phyloP scores from a whole-genome alignment of 306 rosid species.

The Fagus crenata region DNA sequence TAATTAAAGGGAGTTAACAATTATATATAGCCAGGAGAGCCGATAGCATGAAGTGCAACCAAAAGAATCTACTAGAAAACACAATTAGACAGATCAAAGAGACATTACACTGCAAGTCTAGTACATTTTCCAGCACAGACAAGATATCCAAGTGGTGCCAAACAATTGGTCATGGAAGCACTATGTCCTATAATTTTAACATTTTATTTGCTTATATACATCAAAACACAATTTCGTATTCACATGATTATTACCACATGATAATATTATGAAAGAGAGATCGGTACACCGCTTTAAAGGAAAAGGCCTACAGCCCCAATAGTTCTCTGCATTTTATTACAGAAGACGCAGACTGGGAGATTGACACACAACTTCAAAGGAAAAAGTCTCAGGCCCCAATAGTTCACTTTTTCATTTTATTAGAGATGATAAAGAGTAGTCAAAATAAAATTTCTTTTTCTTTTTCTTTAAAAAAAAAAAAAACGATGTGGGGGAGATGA shows the following conservation, averaged over 20 bases:
- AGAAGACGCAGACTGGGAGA: background rate
- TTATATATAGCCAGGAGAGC: background rate
- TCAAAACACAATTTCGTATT: background rate
- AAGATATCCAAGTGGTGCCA: background rate
- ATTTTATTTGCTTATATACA: background rate
- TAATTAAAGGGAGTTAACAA: background rate
- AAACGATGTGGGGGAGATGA: too few species aligned
- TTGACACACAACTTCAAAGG: background rate
- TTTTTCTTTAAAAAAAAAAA: too few species aligned
- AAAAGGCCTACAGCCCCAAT: background rate
- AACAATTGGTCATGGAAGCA: background rate
- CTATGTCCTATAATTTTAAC: background rate
- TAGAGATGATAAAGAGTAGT: background rate
- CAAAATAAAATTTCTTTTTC: too few species aligned
- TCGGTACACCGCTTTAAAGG: background rate
- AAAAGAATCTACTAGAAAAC: conserved; percentile 21
- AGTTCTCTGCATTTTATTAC: background rate
- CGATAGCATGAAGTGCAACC: background rate
- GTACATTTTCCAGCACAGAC: background rate
- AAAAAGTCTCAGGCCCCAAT: background rate
- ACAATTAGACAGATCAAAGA: background rate
- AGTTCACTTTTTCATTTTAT: background rate
- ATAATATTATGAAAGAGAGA: background rate
- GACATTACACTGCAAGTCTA: background rate
- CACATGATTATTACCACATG: background rate